Evolutionary conservation across 306 rosid genomes (phyloP).

Genomic region (Aeschynomene evenia): DNA sequence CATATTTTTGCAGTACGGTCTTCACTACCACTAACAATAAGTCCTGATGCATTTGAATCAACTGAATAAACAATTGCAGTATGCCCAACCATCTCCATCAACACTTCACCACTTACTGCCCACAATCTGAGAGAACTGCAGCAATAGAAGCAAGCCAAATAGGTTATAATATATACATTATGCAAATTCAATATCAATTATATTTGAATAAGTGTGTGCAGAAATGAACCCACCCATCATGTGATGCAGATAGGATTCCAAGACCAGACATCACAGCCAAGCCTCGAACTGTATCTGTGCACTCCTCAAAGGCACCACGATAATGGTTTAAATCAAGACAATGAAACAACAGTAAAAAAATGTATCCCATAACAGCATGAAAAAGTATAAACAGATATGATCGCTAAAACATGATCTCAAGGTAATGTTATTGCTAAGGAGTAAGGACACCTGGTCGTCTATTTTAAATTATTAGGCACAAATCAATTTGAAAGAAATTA

Average conservation of each 20-base stretch:
- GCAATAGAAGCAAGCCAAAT: constrained; percentile 35
- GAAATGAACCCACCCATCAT: constrained; percentile 73
- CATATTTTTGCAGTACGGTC: constrained; percentile 89
- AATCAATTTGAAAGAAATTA: constrained; percentile 10
- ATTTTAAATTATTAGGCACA: neutral
- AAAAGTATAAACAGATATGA: constrained; percentile 15
- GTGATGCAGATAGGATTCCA: constrained; percentile 91
- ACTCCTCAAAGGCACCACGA: constrained; percentile 31
- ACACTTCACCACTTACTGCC: constrained; percentile 77
- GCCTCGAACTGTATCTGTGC: constrained; percentile 89
- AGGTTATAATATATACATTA: constrained; percentile 7
- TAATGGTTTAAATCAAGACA: constrained; percentile 14
- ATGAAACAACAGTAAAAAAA: neutral
- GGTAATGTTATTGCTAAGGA: neutral
- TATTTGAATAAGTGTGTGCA: constrained; percentile 26
- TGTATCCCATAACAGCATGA: constrained; percentile 13
- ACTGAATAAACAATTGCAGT: constrained; percentile 91
- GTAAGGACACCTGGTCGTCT: constrained; percentile 4
- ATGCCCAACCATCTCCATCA: constrained; percentile 96
- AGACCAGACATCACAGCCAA: constrained; percentile 82
- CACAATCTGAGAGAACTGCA: constrained; percentile 83
- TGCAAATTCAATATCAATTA: constrained; percentile 17
- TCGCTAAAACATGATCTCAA: constrained; percentile 17
- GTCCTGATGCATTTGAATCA: constrained; percentile 85
- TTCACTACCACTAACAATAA: constrained; percentile 85